phyloP scores from a whole-genome alignment of 2,329 filamentous ascomycete species.

The Ophiobolus disseminans region DNA sequence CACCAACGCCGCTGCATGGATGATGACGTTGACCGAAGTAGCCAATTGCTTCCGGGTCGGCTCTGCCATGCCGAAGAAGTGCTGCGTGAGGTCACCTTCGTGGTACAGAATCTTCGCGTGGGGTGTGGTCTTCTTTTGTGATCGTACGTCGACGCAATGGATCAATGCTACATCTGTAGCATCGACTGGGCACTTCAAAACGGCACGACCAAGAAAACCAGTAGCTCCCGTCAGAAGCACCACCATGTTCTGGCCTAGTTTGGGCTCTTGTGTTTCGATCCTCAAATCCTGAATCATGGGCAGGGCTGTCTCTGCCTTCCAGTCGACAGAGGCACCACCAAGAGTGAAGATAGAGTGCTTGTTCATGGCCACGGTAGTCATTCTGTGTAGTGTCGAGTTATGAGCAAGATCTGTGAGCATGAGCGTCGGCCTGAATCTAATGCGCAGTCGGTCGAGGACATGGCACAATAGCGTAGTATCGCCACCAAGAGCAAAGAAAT shows the following conservation, averaged over 20 bases:
- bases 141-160: conserved; percentile 14
- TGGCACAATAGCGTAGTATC: background rate
- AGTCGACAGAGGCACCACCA: background rate
- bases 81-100: conserved; percentile 7
- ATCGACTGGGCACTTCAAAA: background rate
- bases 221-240: conserved; percentile 15
- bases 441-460: background rate
- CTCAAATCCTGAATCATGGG: background rate
- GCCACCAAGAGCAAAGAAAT: background rate
- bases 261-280: background rate
- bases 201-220: conserved; percentile 11
- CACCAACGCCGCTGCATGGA: conserved; percentile 13
- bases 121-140: background rate
- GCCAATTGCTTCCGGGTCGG: background rate
- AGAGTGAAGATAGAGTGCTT: background rate
- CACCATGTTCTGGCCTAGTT: background rate
- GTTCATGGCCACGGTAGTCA: background rate
- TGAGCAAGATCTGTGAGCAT: background rate
- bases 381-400: background rate
- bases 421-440: background rate
- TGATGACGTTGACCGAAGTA: conserved; percentile 11
- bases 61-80: conserved; percentile 7
- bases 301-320: background rate
- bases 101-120: conserved; percentile 2
- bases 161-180: background rate